Evolutionary conservation across 305 asterid species (phyloP).

Genomic region (Rubia tinctorum): DNA sequence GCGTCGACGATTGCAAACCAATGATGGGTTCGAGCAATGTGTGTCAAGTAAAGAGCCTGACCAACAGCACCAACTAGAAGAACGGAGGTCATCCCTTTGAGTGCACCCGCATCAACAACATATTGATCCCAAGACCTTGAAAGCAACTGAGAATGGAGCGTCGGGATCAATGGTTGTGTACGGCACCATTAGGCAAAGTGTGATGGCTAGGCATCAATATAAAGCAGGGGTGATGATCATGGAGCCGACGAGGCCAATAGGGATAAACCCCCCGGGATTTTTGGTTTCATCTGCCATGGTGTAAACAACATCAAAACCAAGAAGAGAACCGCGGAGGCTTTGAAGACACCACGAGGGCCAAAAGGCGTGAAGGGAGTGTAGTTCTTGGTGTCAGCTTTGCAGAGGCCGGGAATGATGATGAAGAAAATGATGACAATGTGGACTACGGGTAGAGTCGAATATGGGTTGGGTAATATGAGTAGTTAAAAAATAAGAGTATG

Average conservation of each 20-base stretch:
- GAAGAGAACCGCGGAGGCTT: constrained; percentile 51
- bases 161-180: constrained; percentile 27
- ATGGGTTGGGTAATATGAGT: too few relatives aligned
- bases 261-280: constrained; percentile 47
- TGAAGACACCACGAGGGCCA: constrained; percentile 48
- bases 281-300: constrained; percentile 62
- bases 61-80: constrained; percentile 42
- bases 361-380: constrained; percentile 39
- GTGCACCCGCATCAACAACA: constrained; percentile 48
- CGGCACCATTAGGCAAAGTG: constrained; percentile 53
- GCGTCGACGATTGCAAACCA: constrained; percentile 43
- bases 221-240: constrained; percentile 37
- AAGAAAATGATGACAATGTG: constrained; percentile 42
- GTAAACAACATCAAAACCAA: constrained; percentile 56
- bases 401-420: constrained; percentile 45
- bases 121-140: constrained; percentile 49
- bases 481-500: too few relatives aligned
- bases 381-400: constrained; percentile 34
- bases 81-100: constrained; percentile 63
- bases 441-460: too few relatives aligned
- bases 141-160: constrained; percentile 50
- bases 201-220: constrained; percentile 45
- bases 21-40: constrained; percentile 60
- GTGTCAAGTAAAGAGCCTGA: constrained; percentile 54
- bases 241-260: constrained; percentile 52